phyloP scores from a whole-genome alignment of 2,329 filamentous ascomycete species.

The Boeremia lycopersici region DNA sequence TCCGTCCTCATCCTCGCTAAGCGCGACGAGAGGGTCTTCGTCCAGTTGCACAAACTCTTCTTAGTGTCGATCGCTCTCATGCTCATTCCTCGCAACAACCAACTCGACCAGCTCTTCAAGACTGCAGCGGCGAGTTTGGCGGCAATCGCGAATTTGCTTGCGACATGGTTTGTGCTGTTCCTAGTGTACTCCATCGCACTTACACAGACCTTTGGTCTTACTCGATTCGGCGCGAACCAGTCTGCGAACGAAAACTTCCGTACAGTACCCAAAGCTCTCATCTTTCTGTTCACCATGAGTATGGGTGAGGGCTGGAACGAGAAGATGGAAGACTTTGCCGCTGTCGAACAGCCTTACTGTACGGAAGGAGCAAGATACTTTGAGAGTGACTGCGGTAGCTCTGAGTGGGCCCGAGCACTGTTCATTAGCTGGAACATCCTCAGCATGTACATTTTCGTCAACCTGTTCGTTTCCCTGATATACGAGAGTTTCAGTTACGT shows the following conservation, averaged over 20 bases:
- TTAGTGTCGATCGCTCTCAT: slow-evolving; percentile 87
- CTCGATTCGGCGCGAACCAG: slow-evolving; percentile 78
- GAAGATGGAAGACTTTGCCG: slow-evolving; percentile 94
- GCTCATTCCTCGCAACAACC: slow-evolving; percentile 94
- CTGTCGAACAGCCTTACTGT: slow-evolving; percentile 79
- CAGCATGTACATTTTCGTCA: slow-evolving; percentile 99
- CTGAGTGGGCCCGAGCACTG: slow-evolving; percentile 82
- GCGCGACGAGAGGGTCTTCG: slow-evolving; percentile 63
- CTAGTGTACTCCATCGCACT: slow-evolving; percentile 95
- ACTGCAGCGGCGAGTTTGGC: slow-evolving; percentile 93
- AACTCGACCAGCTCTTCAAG: slow-evolving; percentile 97
- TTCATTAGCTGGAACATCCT: slow-evolving; percentile 99
- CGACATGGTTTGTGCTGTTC: slow-evolving; percentile 97
- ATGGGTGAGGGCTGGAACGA: slow-evolving; percentile 96
- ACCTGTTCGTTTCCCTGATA: slow-evolving; percentile 96
- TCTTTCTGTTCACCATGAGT: slow-evolving; percentile 91
- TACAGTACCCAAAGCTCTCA: slow-evolving; percentile 89
- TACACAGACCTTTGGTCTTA: slow-evolving; percentile 94
- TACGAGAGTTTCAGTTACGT: slow-evolving; percentile 99
- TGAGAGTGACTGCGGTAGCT: slow-evolving; percentile 89
- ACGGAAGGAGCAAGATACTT: slow-evolving; percentile 75
- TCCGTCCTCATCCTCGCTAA: slow-evolving; percentile 75
- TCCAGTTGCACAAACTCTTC: slow-evolving; percentile 90
- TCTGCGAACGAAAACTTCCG: slow-evolving; percentile 87
- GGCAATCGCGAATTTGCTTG: slow-evolving; percentile 87